phyloP scores from a whole-genome alignment of 179 eudicot genomes.

The Silene coronaria region DNA sequence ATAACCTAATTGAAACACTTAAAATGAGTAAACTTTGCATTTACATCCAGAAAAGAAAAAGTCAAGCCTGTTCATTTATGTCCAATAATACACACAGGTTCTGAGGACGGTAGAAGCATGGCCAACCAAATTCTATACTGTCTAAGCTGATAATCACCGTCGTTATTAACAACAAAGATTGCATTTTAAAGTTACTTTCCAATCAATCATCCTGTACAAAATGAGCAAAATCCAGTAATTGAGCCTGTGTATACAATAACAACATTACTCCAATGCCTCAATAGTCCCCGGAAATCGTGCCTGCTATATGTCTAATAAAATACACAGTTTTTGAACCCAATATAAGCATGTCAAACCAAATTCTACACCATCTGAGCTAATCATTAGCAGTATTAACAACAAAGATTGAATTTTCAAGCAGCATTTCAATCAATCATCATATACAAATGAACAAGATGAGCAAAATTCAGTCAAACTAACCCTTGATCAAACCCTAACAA shows the following conservation, averaged over 20 bases:
- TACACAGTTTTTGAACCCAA: not conserved
- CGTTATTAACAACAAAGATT: not conserved
- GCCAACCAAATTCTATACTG: not conserved
- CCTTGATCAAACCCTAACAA: not conserved
- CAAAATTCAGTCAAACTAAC: not conserved
- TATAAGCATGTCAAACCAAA: not conserved
- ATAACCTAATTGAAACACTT: not conserved
- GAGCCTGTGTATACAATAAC: not conserved
- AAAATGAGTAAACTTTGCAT: not conserved
- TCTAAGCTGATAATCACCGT: not conserved
- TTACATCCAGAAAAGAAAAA: not conserved
- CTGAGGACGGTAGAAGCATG: too few relatives aligned
- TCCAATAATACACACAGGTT: too few relatives aligned
- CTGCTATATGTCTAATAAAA: not conserved
- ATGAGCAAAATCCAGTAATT: not conserved
- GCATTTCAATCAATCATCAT: not conserved
- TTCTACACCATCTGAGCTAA: not conserved
- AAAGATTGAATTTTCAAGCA: not conserved
- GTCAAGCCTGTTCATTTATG: too few relatives aligned
- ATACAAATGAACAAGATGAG: not conserved
- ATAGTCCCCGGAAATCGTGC: too few relatives aligned
- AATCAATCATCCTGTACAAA: conserved; percentile 9
- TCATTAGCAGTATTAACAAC: not conserved
- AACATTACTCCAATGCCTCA: too few relatives aligned
- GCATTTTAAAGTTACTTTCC: not conserved